Base-by-base conservation (phyloP, 768 basidiomycete genomes). In the Hemileccinum impolitum region DNA sequence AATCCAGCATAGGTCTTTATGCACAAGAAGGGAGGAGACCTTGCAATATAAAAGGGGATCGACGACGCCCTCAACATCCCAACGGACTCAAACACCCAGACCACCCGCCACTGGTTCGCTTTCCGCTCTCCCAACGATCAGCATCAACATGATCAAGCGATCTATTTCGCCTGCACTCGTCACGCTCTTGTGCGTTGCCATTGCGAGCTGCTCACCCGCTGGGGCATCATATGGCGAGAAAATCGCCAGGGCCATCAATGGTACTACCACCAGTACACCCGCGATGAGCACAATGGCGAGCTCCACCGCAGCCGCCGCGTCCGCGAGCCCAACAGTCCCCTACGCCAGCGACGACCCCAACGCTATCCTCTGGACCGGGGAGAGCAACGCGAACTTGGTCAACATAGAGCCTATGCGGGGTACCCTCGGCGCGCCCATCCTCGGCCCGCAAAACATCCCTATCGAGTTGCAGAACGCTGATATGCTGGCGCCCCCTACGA, bases 401-500 rank as follows among this genome's bases (percentile, higher is more conserved):
- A 26, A 50, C 9, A 72, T 74, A 1, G 53, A 74, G 52, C 71
- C 78, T 6, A 62, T 72, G 30, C 74, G 80, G 30, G 73, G 70
- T 15, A 26, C 56, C 0, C 64, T 75, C 3, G 81, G 81, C 3
- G 72, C 71, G 1, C 50, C 57, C 9, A 68, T 84, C 45, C 57
- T 85, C 6, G 82, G 80, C 2, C 81, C 80, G 1, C 71, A 80
- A 26, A 81, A 85, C 56, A 37, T 75, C 4, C 73, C 73, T 15
- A 13, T 84, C 13, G 78, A 78, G 43, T 57, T 73, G 28, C 72
- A 84, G 63, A 83, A 84, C 48, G 70, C 80, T 9, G 84, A 85
- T 47, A 37, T 71, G 4, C 48, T 85, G 0, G 78, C 78, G 7
- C 79, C 81, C 15, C 84, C 85, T 1, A 74, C 72, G 9, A 84